A percentile compares a stretch with the other conserved stretches of the same genome.
Evolutionary conservation across 495 filamentous ascomycete species (phyloP).

Genomic region (Xylaria bambusicola): DNA sequence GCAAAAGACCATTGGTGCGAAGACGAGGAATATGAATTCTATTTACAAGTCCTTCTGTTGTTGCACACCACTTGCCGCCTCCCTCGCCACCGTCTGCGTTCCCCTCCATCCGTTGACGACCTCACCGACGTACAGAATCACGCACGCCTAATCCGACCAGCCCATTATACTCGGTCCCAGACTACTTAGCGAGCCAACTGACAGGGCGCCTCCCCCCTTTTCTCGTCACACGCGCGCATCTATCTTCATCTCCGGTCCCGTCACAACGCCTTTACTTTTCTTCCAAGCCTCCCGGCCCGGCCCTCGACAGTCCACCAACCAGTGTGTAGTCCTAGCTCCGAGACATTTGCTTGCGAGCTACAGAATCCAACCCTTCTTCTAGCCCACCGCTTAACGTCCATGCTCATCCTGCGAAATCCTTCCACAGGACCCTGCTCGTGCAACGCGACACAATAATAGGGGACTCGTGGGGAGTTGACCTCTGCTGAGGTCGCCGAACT

Average conservation of each 20-base stretch:
- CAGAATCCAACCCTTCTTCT: slow-evolving; percentile 17
- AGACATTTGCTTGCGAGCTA: not conserved
- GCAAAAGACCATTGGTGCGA: not conserved
- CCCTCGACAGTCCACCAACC: not conserved
- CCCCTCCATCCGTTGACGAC: not conserved
- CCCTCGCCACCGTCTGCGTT: not conserved
- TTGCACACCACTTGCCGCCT: not conserved
- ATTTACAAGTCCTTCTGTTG: not conserved
- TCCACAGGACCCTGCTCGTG: slow-evolving; percentile 31
- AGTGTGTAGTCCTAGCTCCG: not conserved
- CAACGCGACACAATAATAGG: slow-evolving; percentile 33
- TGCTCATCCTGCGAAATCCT: slow-evolving; percentile 38
- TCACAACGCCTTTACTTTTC: not conserved
- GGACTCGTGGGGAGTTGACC: slow-evolving; percentile 38
- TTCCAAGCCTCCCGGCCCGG: not conserved
- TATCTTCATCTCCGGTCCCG: not conserved
- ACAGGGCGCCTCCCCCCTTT: not conserved
- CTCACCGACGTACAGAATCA: not conserved
- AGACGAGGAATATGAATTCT: not conserved
- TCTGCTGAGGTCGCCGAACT: slow-evolving; percentile 39
- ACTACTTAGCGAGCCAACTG: slow-evolving; percentile 8
- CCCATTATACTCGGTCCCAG: not conserved
- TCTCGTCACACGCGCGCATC: not conserved
- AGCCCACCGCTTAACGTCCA: slow-evolving; percentile 27
- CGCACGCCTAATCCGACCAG: not conserved